Evolutionary conservation across 139 green algal species (phyloP), one percentile per base, ranked within the genome.

Genomic region (Prasinococcaceae sp.): DNA sequence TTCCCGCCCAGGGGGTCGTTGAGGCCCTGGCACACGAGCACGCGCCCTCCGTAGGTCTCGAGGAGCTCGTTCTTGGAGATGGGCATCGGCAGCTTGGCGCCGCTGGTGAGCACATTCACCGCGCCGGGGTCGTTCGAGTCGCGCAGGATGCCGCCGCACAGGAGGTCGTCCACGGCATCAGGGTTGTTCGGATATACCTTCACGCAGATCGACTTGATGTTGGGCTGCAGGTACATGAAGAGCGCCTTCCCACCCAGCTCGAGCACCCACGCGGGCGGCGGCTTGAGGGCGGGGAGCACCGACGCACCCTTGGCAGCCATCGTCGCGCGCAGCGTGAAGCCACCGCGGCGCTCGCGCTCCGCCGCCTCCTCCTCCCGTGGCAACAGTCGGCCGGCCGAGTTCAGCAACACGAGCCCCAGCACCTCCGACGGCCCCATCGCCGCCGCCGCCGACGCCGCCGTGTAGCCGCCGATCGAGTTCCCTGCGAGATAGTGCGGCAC

Each of bases 401-500:
- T 50, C 14, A 50, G 42, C 42, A 50, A 14, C 14, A 29, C 16
- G 14, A 50, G 14, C 12, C 22, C 42, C 12, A 41, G 12, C 12
- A 12, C 14, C 23, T 12, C 14, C 20, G 10, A 20, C 33, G 12
- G 12, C 12, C 42, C 42, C 12, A 50, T 10, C 12, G 20, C 14
- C 14, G 42, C 42, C 10, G 42, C 32, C 29, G 47, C 47, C 17
- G 14, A 25, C 17, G 46, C 12, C 14, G 29, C 28, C 14, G 47
- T 50, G 29, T 55, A 55, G 10, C 47, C 32, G 10, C 53, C 53
- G 25, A 61, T 61, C 16, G 41, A 59, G 46, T 61, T 61, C 8
- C 53, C 53, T 43, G 44, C 53, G 8, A 61, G 12, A 16, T 55
- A 36, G n/a, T 10, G 20, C 6, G 53, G 53, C 14, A 17, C 14